A percentile compares a stretch with the other conserved stretches of the same genome.
These are phyloP conservation scores for Fomitopsis schrenkii DNA, from an alignment of 1,284 basidiomycete species.

Conservation along the genomic window DNA sequence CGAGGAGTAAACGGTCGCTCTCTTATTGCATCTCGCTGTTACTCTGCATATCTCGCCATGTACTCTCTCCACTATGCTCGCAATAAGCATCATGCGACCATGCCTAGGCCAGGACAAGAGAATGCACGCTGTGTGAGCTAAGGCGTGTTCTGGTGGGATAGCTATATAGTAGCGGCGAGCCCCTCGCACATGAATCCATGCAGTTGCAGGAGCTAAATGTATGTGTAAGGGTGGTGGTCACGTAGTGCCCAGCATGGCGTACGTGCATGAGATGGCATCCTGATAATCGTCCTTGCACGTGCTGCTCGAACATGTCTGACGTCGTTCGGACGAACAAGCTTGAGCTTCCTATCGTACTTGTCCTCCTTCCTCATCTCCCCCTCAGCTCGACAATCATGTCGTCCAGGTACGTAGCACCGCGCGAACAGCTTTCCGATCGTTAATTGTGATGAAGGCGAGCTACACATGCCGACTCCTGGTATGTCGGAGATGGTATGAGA, in stretches of 20 bases:
- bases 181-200: not conserved
- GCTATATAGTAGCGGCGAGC: not conserved
- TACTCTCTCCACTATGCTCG: conserved; percentile 35
- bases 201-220: not conserved
- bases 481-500: conserved; percentile 63
- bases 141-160: not conserved
- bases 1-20: conserved; percentile 74
- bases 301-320: not conserved
- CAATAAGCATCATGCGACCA: conserved; percentile 37
- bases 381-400: conserved; percentile 8
- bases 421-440: not conserved
- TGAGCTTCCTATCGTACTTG: not conserved
- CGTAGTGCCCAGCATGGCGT: not conserved
- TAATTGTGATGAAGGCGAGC: conserved; percentile 43
- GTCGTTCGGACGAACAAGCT: not conserved
- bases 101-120: conserved; percentile 24
- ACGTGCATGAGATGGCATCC: not conserved
- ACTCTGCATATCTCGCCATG: conserved; percentile 29
- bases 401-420: conserved; percentile 5
- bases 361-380: not conserved
- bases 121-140: not conserved
- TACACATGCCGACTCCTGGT: conserved; percentile 92
- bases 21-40: conserved; percentile 23
- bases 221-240: not conserved
- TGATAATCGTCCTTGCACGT: not conserved